A percentile compares a stretch with the other conserved stretches of the same genome.
phyloP scores from a whole-genome alignment of 2,329 filamentous ascomycete genomes.

The Microcyclospora tardicrescens region DNA sequence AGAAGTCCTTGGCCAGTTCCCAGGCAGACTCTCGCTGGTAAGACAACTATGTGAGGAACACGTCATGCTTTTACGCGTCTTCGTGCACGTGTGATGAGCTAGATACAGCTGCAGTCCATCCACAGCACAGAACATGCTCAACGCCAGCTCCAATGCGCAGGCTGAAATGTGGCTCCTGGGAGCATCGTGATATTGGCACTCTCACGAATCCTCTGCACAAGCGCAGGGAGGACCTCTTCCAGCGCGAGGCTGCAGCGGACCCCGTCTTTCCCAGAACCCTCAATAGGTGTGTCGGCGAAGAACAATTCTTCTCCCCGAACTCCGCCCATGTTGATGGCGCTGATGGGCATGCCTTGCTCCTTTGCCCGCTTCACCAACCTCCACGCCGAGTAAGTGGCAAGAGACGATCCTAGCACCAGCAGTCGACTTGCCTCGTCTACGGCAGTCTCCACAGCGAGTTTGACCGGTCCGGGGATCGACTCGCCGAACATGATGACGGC shows the following conservation, averaged over 20 bases:
- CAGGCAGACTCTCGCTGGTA: too few species aligned
- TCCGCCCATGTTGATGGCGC: conserved; percentile 76
- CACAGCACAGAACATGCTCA: not conserved
- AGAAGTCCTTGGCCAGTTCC: too few species aligned
- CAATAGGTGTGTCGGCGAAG: conserved; percentile 44
- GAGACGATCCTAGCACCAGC: conserved; percentile 72
- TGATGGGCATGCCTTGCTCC: conserved; percentile 72
- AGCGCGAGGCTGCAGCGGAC: conserved; percentile 29
- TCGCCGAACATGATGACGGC: conserved; percentile 96
- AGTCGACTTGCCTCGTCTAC: conserved; percentile 65
- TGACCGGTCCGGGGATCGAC: conserved; percentile 58
- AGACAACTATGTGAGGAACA: too few species aligned
- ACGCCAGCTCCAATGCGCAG: conserved; percentile 8
- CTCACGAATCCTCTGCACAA: conserved; percentile 18
- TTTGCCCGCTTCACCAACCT: conserved; percentile 71
- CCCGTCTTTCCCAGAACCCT: conserved; percentile 24
- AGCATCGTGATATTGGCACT: not conserved
- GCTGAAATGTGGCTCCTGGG: conserved; percentile 4
- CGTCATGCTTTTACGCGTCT: too few species aligned
- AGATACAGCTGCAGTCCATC: too few species aligned
- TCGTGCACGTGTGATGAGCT: too few species aligned
- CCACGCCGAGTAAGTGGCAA: conserved; percentile 95
- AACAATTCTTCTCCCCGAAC: conserved; percentile 66
- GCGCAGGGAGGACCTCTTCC: conserved; percentile 26
- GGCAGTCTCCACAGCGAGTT: conserved; percentile 62